These are phyloP conservation scores for Tylopilus sp. DNA, from an alignment of 1,284 basidiomycete genomes.

Conservation along the genomic window DNA sequence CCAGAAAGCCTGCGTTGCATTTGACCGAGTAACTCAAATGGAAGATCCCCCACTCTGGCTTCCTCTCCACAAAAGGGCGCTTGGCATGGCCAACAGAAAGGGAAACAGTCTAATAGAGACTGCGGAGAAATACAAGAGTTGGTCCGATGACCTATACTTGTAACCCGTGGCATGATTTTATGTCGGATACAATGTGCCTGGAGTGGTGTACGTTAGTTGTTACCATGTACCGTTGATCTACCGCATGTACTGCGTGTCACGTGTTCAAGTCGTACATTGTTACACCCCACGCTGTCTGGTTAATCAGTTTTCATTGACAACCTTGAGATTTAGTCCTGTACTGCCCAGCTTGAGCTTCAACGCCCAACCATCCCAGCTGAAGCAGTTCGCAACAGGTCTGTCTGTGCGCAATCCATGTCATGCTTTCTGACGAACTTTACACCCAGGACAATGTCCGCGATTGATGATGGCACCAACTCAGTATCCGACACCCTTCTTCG, in stretches of 20 bases:
- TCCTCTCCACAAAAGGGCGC: constrained; percentile 20
- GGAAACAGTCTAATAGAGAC: constrained; percentile 15
- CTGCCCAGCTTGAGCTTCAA: not conserved
- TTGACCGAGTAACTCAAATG: constrained; percentile 20
- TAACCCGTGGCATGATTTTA: not conserved
- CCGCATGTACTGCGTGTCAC: constrained; percentile 3
- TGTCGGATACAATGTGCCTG: not conserved
- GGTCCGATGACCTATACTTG: constrained; percentile 33
- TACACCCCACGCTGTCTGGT: not conserved
- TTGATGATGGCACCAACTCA: constrained; percentile 11
- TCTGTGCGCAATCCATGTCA: not conserved
- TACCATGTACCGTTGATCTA: too few species aligned
- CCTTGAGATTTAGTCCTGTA: not conserved
- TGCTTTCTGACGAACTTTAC: constrained; percentile 1
- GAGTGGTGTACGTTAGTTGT: not conserved
- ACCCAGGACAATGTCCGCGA: constrained; percentile 20
- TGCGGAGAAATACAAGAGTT: constrained; percentile 26
- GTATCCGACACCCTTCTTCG: constrained; percentile 61
- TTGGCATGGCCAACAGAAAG: constrained; percentile 16
- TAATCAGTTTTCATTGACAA: not conserved
- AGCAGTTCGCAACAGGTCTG: constrained; percentile 8
- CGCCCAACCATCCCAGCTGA: not conserved
- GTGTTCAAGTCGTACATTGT: not conserved
- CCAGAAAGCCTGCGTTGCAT: constrained; percentile 20
- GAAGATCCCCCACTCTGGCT: constrained; percentile 32